Evolutionary conservation across 2,329 filamentous ascomycete genomes (phyloP).

Genomic region (Diplocarpon mali): DNA sequence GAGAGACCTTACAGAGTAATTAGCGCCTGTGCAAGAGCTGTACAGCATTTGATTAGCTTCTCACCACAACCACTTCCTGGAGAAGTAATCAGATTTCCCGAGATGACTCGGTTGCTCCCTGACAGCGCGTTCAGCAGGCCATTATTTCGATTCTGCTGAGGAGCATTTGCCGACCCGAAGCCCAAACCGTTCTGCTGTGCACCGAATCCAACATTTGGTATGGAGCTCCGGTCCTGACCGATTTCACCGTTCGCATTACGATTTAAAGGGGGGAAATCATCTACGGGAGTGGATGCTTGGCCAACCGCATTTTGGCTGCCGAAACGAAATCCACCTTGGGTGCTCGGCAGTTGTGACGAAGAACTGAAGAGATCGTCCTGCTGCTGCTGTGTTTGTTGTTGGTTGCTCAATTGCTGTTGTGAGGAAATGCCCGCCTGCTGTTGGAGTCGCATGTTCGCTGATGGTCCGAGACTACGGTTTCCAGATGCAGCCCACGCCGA

Average conservation of each 20-base stretch:
- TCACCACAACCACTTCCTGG: conserved; percentile 24
- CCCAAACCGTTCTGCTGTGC: conserved; percentile 33
- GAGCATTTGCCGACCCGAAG: conserved; percentile 26
- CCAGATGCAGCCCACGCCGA: conserved; percentile 26
- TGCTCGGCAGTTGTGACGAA: conserved; percentile 25
- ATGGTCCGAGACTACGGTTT: conserved; percentile 21
- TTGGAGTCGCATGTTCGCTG: conserved; percentile 24
- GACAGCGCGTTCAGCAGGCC: conserved; percentile 54
- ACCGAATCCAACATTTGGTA: conserved; percentile 46
- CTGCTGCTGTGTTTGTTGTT: conserved; percentile 26
- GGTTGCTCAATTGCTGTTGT: conserved; percentile 23
- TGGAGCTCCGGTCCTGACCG: conserved; percentile 41
- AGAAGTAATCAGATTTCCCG: conserved; percentile 28
- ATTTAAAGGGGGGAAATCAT: conserved; percentile 53
- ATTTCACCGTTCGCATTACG: conserved; percentile 46
- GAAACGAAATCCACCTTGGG: conserved; percentile 26
- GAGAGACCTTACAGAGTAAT: conserved; percentile 14
- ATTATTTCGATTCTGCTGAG: conserved; percentile 42
- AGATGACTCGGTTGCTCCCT: conserved; percentile 41
- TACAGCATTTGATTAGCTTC: not conserved
- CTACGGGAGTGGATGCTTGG: conserved; percentile 32
- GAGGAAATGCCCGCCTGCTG: conserved; percentile 21
- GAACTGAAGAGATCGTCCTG: conserved; percentile 28
- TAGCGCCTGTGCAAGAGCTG: not conserved
- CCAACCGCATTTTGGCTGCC: conserved; percentile 26